Conservation (phyloP, 2,329 filamentous ascomycete genomes). For the Kalmusia sp. region DNA sequence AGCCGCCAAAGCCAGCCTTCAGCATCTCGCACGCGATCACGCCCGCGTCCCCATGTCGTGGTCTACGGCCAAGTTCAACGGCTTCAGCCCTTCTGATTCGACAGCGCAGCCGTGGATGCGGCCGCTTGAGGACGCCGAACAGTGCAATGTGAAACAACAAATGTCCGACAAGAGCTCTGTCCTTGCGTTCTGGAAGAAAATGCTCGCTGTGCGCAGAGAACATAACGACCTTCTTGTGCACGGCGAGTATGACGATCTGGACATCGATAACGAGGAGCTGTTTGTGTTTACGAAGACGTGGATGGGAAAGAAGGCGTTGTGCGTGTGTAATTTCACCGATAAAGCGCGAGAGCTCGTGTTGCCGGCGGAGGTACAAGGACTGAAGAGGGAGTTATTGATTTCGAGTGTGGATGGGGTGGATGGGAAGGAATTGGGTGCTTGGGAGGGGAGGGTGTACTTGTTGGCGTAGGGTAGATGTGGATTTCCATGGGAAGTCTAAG, state of each 20-base stretch:
- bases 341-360: constrained; percentile 39
- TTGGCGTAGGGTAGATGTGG: constrained; percentile 11
- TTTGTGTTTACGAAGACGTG: constrained; percentile 57
- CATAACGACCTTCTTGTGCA: constrained; percentile 67
- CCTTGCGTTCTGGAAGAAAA: constrained; percentile 67
- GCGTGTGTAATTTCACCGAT: constrained; percentile 45
- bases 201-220: constrained; percentile 62
- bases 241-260: constrained; percentile 63
- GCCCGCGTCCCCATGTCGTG: constrained; percentile 74
- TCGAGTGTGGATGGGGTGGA: constrained; percentile 27
- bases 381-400: constrained; percentile 37
- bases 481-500: not conserved
- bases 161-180: constrained; percentile 53
- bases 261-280: constrained; percentile 60
- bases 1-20: constrained; percentile 60
- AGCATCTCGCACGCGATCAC: constrained; percentile 69
- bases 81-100: constrained; percentile 61
- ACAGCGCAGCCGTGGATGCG: constrained; percentile 66
- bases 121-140: constrained; percentile 60
- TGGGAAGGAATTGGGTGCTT: constrained; percentile 28
- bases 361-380: constrained; percentile 35
- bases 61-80: constrained; percentile 62
- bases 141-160: constrained; percentile 66
- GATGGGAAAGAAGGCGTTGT: constrained; percentile 35
- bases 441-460: constrained; percentile 40